These are phyloP conservation scores for Hylodesmum podocarpum DNA, from an alignment of 306 rosid genomes.

Conservation along the genomic window DNA sequence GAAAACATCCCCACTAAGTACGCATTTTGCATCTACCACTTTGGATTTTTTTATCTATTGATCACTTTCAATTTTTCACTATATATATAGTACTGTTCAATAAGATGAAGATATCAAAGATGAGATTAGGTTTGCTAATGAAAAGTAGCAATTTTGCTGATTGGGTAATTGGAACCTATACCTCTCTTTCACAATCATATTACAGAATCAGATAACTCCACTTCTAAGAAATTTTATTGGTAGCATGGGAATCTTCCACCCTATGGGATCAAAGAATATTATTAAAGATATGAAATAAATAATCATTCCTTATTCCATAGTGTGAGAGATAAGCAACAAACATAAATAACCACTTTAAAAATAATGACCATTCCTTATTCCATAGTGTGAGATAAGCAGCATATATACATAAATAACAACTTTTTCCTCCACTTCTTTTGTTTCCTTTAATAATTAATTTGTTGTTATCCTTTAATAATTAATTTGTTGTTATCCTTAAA, in stretches of 20 bases:
- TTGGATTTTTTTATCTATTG: not conserved
- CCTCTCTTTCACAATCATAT: not conserved
- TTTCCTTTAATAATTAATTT: conserved; percentile 11
- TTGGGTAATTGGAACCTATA: not conserved
- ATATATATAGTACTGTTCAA: not conserved
- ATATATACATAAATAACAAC: not conserved
- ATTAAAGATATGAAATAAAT: not conserved
- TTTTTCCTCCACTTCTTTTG: conserved; percentile 1
- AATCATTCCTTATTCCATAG: conserved; percentile 4
- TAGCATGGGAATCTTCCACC: conserved; percentile 16
- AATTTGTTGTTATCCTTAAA: conserved; percentile 16
- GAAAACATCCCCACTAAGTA: not conserved
- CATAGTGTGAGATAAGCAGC: not conserved
- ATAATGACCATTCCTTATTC: conserved; percentile 3
- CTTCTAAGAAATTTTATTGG: conserved; percentile 16
- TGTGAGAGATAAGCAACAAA: not conserved
- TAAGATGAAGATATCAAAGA: not conserved
- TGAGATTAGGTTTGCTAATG: conserved; percentile 17
- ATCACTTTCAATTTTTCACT: not conserved
- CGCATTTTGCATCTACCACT: conserved; percentile 4
- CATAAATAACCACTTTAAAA: not conserved
- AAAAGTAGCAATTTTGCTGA: not conserved
- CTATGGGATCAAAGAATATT: conserved; percentile 3
- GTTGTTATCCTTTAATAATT: conserved; percentile 13
- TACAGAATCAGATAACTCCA: conserved; percentile 4